Percentiles rank a stretch among this genome's conserved stretches.
Conservation (phyloP, 2,329 filamentous ascomycete genomes). For the Tolypocladium guangdongense region DNA sequence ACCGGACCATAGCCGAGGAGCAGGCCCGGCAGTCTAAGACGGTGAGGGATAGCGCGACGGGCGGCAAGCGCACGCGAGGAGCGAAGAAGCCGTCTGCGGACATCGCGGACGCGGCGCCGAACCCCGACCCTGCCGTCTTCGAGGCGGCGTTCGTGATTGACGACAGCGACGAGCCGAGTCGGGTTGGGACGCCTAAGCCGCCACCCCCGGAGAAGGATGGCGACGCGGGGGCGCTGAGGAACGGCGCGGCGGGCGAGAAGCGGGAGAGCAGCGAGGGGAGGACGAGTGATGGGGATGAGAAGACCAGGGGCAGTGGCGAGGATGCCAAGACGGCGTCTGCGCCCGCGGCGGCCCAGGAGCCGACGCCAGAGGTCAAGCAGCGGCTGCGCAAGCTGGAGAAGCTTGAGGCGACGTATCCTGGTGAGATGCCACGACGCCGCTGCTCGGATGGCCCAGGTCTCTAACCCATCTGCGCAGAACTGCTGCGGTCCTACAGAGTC, state of each 20-base stretch:
- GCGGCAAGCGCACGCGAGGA: conserved; percentile 17
- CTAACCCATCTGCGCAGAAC: conserved; percentile 39
- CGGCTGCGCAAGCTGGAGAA: conserved; percentile 83
- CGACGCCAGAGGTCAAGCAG: conserved; percentile 63
- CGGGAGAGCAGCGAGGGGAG: conserved; percentile 11
- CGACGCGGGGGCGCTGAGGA: conserved; percentile 4
- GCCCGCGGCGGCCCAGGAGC: conserved; percentile 29
- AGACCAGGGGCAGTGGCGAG: conserved; percentile 5
- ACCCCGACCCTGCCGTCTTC: conserved; percentile 79
- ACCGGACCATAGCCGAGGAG: conserved; percentile 82
- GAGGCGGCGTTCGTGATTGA: conserved; percentile 80
- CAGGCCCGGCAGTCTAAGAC: conserved; percentile 61
- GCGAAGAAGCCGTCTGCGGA: conserved; percentile 28
- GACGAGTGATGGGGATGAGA: conserved; percentile 8
- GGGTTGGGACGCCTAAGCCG: conserved; percentile 46
- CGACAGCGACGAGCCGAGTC: conserved; percentile 61
- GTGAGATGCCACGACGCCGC: conserved; percentile 31
- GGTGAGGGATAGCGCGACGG: conserved; percentile 30
- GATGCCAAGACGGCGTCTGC: conserved; percentile 5
- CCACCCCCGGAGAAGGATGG: conserved; percentile 24
- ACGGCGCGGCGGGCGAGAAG: conserved; percentile 12
- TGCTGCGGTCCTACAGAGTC: conserved; percentile 82
- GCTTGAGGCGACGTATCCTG: conserved; percentile 76
- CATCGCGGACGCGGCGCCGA: conserved; percentile 28
- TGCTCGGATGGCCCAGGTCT: conserved; percentile 1